phyloP scores from a whole-genome alignment of 1,139 yeast genomes.

The Candida dubliniensis region DNA sequence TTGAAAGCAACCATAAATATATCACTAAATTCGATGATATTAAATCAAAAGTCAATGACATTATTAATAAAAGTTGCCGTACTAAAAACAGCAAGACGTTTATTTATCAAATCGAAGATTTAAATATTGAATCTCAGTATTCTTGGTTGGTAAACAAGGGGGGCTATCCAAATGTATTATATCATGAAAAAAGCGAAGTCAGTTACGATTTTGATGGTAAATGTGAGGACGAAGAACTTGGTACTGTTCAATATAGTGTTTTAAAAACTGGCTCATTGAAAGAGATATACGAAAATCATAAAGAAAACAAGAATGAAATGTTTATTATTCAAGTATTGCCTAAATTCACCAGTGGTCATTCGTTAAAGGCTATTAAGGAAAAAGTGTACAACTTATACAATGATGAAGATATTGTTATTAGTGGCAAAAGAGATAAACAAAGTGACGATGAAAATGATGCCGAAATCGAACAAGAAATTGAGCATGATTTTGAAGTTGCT shows the following conservation, averaged over 20 bases:
- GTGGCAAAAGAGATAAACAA: slow-evolving; percentile 14
- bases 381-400: slow-evolving; percentile 19
- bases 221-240: background rate
- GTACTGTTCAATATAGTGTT: slow-evolving; percentile 19
- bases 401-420: slow-evolving; percentile 15
- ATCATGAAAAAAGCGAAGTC: background rate
- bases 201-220: background rate
- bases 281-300: background rate
- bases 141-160: background rate
- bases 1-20: background rate
- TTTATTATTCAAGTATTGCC: slow-evolving; percentile 36
- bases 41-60: slow-evolving; percentile 15
- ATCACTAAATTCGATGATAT: slow-evolving; percentile 2
- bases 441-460: slow-evolving; percentile 18
- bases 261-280: background rate
- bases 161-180: slow-evolving; percentile 3
- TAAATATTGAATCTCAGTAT: slow-evolving; percentile 7
- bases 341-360: slow-evolving; percentile 19
- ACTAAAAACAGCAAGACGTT: slow-evolving; percentile 17
- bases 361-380: slow-evolving; percentile 2
- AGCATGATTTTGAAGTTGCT: slow-evolving; percentile 34
- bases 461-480: slow-evolving; percentile 29
- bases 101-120: slow-evolving; percentile 27
- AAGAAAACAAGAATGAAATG: slow-evolving; percentile 11
- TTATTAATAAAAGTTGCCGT: slow-evolving; percentile 16